A percentile compares a stretch with the other conserved stretches of the same genome.
Evolutionary conservation across 2,329 filamentous ascomycete genomes (phyloP).

Genomic region (Scopulariopsis brevicaulis): DNA sequence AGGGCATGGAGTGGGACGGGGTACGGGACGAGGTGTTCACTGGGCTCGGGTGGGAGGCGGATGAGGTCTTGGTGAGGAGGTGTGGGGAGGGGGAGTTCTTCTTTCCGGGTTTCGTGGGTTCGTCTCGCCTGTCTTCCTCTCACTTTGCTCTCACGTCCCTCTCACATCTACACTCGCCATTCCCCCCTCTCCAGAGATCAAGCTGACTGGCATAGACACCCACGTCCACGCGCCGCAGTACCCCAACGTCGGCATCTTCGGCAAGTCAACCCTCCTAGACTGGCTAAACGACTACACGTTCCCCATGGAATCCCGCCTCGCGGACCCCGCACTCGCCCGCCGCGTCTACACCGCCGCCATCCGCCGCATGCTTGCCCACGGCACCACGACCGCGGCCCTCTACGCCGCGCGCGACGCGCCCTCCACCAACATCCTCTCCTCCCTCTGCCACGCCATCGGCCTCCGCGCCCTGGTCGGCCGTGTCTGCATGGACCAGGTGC

Average conservation of each 20-base stretch:
- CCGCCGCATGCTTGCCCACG: constrained; percentile 70
- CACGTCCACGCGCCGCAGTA: constrained; percentile 95
- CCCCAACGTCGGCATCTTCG: constrained; percentile 88
- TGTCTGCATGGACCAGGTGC: constrained; percentile 79
- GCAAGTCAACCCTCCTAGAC: constrained; percentile 81
- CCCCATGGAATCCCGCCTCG: constrained; percentile 73
- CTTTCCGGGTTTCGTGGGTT: constrained; percentile 75
- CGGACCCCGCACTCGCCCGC: constrained; percentile 48
- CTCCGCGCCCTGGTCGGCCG: constrained; percentile 87
- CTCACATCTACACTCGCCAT: background rate
- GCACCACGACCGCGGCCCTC: constrained; percentile 91
- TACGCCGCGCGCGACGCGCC: constrained; percentile 81
- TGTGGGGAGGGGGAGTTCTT: constrained; percentile 53
- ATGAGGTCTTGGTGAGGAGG: constrained; percentile 23
- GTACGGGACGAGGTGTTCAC: constrained; percentile 21
- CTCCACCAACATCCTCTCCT: constrained; percentile 82
- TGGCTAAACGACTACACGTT: constrained; percentile 96
- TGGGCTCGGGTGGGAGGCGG: constrained; percentile 31
- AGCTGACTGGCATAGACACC: constrained; percentile 51
- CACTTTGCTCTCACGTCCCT: background rate
- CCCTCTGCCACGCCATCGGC: constrained; percentile 66
- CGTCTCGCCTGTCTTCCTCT: constrained; percentile 10
- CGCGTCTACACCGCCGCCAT: constrained; percentile 71
- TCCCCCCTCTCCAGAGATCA: background rate
- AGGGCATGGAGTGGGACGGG: constrained; percentile 17